Percentiles rank a stretch among this genome's conserved stretches.
Evolutionary conservation across 805 yeast species (phyloP).

Genomic region (Cyberlindnera galapagoensis): DNA sequence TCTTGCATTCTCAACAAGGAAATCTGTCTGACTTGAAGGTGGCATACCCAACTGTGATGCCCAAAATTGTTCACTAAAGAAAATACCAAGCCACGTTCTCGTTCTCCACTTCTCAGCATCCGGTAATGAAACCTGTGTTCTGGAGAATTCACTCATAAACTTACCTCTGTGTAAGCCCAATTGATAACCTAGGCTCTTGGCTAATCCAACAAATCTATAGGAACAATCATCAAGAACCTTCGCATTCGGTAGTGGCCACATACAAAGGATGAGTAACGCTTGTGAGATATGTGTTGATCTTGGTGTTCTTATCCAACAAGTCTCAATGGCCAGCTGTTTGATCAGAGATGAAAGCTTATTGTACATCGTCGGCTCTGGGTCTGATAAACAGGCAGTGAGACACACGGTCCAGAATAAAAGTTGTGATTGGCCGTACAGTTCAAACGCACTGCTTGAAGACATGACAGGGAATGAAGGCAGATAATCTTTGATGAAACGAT

Average conservation of each 20-base stretch:
- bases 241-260: conserved; percentile 92
- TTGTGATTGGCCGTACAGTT: conserved; percentile 77
- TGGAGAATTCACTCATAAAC: conserved; percentile 82
- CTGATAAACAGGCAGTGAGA: conserved; percentile 78
- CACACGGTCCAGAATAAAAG: conserved; percentile 87
- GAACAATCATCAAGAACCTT: conserved; percentile 90
- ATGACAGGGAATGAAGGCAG: conserved; percentile 78
- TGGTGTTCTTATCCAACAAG: conserved; percentile 91
- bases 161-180: conserved; percentile 88
- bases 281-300: conserved; percentile 91
- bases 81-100: conserved; percentile 84
- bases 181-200: conserved; percentile 78
- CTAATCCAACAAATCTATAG: conserved; percentile 81
- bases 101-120: conserved; percentile 95
- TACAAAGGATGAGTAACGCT: conserved; percentile 74
- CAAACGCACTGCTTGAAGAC: conserved; percentile 62
- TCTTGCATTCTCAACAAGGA: conserved; percentile 71
- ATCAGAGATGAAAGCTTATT: conserved; percentile 68
- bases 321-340: conserved; percentile 82
- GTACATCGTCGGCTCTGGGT: conserved; percentile 81
- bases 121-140: conserved; percentile 83
- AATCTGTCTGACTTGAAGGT: conserved; percentile 79
- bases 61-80: conserved; percentile 87
- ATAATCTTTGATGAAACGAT: conserved; percentile 56
- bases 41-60: conserved; percentile 84